Percentiles rank a stretch among this genome's conserved stretches.
phyloP scores from a whole-genome alignment of 768 basidiomycete species.

The Phylloporus scabripes region DNA sequence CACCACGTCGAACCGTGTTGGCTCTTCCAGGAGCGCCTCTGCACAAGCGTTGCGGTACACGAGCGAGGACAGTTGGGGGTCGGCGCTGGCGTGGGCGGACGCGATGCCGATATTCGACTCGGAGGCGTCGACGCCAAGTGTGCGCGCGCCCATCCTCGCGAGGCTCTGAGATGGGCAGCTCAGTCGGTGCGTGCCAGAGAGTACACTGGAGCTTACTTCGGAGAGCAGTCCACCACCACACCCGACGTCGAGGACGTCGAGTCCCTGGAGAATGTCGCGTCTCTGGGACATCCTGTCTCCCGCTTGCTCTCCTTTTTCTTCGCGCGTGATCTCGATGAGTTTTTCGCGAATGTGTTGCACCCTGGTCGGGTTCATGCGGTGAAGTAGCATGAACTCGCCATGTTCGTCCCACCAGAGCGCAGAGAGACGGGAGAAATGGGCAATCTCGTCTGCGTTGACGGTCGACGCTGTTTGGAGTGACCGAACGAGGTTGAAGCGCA shows the following conservation, averaged over 20 bases:
- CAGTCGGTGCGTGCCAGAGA: background rate
- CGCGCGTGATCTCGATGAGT: slow-evolving; percentile 54
- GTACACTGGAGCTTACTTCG: slow-evolving; percentile 52
- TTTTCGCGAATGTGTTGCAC: slow-evolving; percentile 80
- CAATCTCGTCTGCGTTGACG: slow-evolving; percentile 76
- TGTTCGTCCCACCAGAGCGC: slow-evolving; percentile 95
- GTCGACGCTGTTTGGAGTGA: slow-evolving; percentile 23
- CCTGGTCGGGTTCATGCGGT: slow-evolving; percentile 92
- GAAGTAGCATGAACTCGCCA: slow-evolving; percentile 84
- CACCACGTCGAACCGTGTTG: slow-evolving; percentile 79
- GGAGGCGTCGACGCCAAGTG: slow-evolving; percentile 90
- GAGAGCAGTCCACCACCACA: slow-evolving; percentile 94
- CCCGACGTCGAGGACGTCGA: slow-evolving; percentile 83
- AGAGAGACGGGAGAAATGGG: slow-evolving; percentile 83
- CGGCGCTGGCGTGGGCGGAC: slow-evolving; percentile 69
- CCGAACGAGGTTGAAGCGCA: slow-evolving; percentile 16
- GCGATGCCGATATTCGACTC: slow-evolving; percentile 84
- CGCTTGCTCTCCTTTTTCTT: slow-evolving; percentile 40
- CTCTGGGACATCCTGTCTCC: slow-evolving; percentile 26
- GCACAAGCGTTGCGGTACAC: slow-evolving; percentile 70
- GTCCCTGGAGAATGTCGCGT: slow-evolving; percentile 46
- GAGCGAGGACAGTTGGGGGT: slow-evolving; percentile 56
- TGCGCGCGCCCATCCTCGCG: slow-evolving; percentile 81
- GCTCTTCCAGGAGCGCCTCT: slow-evolving; percentile 62
- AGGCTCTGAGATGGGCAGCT: slow-evolving; percentile 51